Evolutionary conservation across 805 yeast species (phyloP).

Genomic region (Ogataea siamensis): DNA sequence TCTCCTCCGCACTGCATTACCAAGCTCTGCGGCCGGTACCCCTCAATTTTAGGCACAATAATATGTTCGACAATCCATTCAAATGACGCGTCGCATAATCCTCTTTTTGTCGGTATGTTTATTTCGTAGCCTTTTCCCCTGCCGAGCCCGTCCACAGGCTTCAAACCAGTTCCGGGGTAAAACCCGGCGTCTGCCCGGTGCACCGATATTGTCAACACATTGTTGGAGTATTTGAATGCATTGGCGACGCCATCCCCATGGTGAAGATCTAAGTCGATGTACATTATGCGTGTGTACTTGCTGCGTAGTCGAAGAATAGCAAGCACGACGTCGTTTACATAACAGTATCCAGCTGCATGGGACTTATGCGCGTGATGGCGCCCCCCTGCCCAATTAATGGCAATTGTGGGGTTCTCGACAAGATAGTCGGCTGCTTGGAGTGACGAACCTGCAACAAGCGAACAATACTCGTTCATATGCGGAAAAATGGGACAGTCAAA

Average conservation of each 20-base stretch:
- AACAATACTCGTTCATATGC: conserved; percentile 47
- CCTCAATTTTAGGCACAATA: conserved; percentile 40
- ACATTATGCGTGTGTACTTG: conserved; percentile 46
- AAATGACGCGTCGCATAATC: conserved; percentile 49
- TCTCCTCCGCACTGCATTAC: conserved; percentile 75
- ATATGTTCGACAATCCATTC: conserved; percentile 38
- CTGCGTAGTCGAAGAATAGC: conserved; percentile 52
- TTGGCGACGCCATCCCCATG: conserved; percentile 80
- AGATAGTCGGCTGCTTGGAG: conserved; percentile 45
- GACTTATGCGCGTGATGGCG: conserved; percentile 63
- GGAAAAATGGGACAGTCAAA: conserved; percentile 69
- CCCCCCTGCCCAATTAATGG: conserved; percentile 78
- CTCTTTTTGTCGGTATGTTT: conserved; percentile 58
- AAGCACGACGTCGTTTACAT: conserved; percentile 65
- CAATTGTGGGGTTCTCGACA: conserved; percentile 34
- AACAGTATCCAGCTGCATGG: conserved; percentile 69
- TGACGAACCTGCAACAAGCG: conserved; percentile 55
- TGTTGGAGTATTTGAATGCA: conserved; percentile 55
- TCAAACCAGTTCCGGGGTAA: conserved; percentile 68
- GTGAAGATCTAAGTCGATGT: conserved; percentile 72
- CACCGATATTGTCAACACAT: conserved; percentile 59
- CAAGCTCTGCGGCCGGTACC: conserved; percentile 47
- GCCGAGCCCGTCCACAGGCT: conserved; percentile 38
- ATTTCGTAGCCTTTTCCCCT: conserved; percentile 38
- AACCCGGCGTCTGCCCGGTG: conserved; percentile 68